phyloP scores from a whole-genome alignment of 2,329 filamentous ascomycete genomes.

The Alternaria arbusti region DNA sequence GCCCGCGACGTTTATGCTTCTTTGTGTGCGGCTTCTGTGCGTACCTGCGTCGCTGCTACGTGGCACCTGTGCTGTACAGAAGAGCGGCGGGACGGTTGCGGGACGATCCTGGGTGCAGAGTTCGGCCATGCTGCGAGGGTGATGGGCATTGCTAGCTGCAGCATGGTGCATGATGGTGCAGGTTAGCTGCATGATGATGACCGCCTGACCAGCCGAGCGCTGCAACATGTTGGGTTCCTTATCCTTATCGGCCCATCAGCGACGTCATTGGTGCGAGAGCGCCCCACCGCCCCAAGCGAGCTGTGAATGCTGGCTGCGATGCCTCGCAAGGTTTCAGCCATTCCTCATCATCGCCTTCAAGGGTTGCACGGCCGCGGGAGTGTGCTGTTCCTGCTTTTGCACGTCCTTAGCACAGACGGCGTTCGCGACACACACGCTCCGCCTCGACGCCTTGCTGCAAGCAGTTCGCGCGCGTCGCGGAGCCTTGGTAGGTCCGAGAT shows the following conservation, averaged over 20 bases:
- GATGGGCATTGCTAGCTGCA: slow-evolving; percentile 41
- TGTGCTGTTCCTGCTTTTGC: slow-evolving; percentile 23
- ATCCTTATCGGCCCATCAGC: slow-evolving; percentile 30
- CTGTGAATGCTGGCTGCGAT: slow-evolving; percentile 15
- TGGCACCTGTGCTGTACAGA: slow-evolving; percentile 47
- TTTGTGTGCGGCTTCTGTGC: slow-evolving; percentile 34
- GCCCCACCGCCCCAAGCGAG: slow-evolving; percentile 16
- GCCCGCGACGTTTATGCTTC: slow-evolving; percentile 30
- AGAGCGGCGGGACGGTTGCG: slow-evolving; percentile 42
- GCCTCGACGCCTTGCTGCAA: slow-evolving; percentile 10
- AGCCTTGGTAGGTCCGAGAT: slow-evolving; percentile 4
- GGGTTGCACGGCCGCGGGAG: slow-evolving; percentile 22
- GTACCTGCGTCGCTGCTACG: slow-evolving; percentile 46
- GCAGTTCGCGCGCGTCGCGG: neutral
- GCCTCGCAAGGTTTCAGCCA: slow-evolving; percentile 15
- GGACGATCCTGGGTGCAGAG: slow-evolving; percentile 46
- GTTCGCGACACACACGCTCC: slow-evolving; percentile 14
- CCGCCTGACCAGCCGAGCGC: slow-evolving; percentile 21
- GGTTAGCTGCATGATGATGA: slow-evolving; percentile 12
- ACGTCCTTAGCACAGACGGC: slow-evolving; percentile 4
- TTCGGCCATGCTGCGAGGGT: slow-evolving; percentile 31
- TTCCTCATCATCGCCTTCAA: slow-evolving; percentile 9
- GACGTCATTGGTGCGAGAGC: slow-evolving; percentile 29
- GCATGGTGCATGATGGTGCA: slow-evolving; percentile 2
- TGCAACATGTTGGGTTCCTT: slow-evolving; percentile 17